Base-by-base conservation (phyloP, 73 alveolate species). In the Tetrahymena thermophila region DNA sequence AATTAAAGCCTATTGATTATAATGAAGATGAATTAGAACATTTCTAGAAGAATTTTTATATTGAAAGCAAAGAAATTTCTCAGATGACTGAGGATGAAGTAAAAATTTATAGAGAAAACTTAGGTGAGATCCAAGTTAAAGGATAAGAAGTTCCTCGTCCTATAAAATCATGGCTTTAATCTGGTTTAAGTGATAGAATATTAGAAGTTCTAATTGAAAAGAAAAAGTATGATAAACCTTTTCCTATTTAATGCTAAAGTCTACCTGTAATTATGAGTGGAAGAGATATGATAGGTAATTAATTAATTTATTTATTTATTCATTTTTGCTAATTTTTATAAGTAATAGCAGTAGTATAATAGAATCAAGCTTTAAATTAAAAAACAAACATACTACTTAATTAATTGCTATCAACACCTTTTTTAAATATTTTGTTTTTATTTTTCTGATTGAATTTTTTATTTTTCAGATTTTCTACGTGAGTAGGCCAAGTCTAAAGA, bases 241-340 rank as follows among this genome's bases (percentile, higher is more conserved):
- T 98, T 94, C 99, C 99, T 10, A 99, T 99, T 57, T 98, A 99
- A 97, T 96, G 98, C 96, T 98, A 98, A 96, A 97, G 99, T 11
- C 85, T 99, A 35, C 99, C 99, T 10, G 98, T 99, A n/a, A 98
- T 99, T 15, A 98, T 99, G 99, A 93, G 98, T 25, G 99, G 99
- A 11, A 96, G 99, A 94, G 99, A 99, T 97, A 71, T 71, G 89
- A 25, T 71, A 71, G 89, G 89, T 71, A 71, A 71, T 25, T 31
- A n/a, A 25, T 71, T 71, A 8, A 71, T 71, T 58, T 19, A 23
- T 14, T 23, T 6, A 42, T 42, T 42, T 42, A 50, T 50, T 50
- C 31, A 8, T 50, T 50, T 19, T 3, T 50, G 28, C 10, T 2
- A 50, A 50, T 50, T 50, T 50, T 50, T 50, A 9, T 19, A 50